These are phyloP conservation scores for Chenopodium quinoa DNA, from an alignment of 148 eudicot species.

Conservation along the genomic window DNA sequence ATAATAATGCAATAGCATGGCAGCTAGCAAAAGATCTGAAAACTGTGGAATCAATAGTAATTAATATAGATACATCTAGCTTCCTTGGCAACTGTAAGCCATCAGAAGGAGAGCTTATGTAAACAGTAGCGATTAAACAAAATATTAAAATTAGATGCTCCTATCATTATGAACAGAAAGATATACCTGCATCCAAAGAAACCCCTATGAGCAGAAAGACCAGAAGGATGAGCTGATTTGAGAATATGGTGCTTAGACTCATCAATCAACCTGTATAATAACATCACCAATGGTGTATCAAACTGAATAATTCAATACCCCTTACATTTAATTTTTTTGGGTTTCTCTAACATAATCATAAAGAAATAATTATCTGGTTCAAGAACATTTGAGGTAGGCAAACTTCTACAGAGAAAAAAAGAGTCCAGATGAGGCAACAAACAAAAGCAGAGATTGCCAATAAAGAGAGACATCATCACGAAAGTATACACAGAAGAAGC, in stretches of 20 bases:
- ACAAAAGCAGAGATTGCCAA: not conserved
- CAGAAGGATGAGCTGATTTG: conserved; percentile 98
- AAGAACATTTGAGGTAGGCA: not conserved
- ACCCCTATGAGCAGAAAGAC: conserved; percentile 93
- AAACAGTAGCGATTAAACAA: not conserved
- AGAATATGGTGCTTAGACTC: conserved; percentile 78
- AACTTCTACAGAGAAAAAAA: not conserved
- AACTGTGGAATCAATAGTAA: not conserved
- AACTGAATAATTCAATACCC: too few relatives aligned
- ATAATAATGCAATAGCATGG: not conserved
- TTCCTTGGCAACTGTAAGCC: not conserved
- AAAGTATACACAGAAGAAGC: not conserved
- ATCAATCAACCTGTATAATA: conserved; percentile 66
- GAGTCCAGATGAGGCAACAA: not conserved
- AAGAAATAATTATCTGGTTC: not conserved
- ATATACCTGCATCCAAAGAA: conserved; percentile 96
- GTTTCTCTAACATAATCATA: not conserved
- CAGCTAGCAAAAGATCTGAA: not conserved
- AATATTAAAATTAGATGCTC: not conserved
- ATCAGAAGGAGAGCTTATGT: not conserved
- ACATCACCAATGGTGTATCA: not conserved
- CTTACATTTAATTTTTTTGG: not conserved
- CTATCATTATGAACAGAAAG: conserved; percentile 1
- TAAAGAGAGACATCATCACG: not conserved
- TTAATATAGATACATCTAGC: not conserved